Percentiles rank a stretch among this genome's conserved stretches.
Conservation (phyloP, 768 basidiomycete species). For the Holtermanniella nyarrowii region DNA sequence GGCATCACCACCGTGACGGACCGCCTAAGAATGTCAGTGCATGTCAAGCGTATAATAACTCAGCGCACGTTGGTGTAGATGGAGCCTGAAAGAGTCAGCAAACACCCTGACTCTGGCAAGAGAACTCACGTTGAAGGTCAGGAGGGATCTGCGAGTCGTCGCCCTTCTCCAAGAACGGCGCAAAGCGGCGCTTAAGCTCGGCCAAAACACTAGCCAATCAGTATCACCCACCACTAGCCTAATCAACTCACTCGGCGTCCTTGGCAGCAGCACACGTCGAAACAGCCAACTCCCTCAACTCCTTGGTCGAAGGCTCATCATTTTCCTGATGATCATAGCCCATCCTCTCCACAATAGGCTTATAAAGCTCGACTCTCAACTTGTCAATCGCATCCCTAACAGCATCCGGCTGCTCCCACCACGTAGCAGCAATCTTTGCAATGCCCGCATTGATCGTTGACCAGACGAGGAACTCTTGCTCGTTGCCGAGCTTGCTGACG, state of each 20-base stretch:
- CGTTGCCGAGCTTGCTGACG: slow-evolving; percentile 54
- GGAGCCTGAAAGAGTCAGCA: neutral
- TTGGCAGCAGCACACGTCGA: slow-evolving; percentile 28
- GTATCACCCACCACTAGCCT: neutral
- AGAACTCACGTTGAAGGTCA: slow-evolving; percentile 57
- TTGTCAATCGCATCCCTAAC: slow-evolving; percentile 46
- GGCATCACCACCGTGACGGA: slow-evolving; percentile 58
- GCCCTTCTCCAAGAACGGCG: slow-evolving; percentile 56
- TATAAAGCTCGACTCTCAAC: slow-evolving; percentile 44
- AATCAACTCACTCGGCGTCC: slow-evolving; percentile 34
- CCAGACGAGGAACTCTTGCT: slow-evolving; percentile 82
- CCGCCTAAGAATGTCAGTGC: slow-evolving; percentile 46
- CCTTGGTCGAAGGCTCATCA: slow-evolving; percentile 59
- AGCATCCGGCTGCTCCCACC: slow-evolving; percentile 68
- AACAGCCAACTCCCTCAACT: slow-evolving; percentile 67
- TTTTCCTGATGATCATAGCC: slow-evolving; percentile 62
- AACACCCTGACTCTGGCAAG: slow-evolving; percentile 6
- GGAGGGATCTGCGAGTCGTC: slow-evolving; percentile 70
- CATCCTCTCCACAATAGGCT: slow-evolving; percentile 64
- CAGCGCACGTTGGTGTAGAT: slow-evolving; percentile 46
- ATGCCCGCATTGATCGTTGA: slow-evolving; percentile 56
- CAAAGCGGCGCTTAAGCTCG: slow-evolving; percentile 63
- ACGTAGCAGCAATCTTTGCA: slow-evolving; percentile 50
- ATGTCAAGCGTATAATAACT: slow-evolving; percentile 3
- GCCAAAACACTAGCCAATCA: slow-evolving; percentile 55